A percentile compares a stretch with the other conserved stretches of the same genome.
Evolutionary conservation across 768 basidiomycete species (phyloP).

Genomic region (Wakefieldia striispora): DNA sequence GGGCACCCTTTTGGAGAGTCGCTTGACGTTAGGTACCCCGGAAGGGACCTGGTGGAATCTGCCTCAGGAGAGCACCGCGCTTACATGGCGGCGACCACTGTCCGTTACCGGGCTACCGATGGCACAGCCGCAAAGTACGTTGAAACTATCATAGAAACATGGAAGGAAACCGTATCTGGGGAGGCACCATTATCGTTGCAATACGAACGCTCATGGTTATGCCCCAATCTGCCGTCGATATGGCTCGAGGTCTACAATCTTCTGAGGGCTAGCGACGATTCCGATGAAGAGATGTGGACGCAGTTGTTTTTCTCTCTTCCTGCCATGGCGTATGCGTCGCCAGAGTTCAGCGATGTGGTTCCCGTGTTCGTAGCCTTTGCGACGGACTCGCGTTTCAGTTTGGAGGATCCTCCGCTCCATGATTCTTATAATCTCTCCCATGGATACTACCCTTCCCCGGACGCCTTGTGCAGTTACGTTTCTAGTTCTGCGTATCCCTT

Average conservation of each 20-base stretch:
- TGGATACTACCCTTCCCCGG: conserved; percentile 1
- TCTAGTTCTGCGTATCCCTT: neutral
- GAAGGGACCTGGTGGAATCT: conserved; percentile 6
- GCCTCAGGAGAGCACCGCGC: conserved; percentile 6
- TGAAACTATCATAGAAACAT: neutral
- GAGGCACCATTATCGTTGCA: neutral
- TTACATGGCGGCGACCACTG: conserved; percentile 3
- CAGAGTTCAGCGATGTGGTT: conserved; percentile 13
- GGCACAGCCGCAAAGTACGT: neutral
- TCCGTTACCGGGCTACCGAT: neutral
- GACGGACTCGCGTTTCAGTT: conserved; percentile 6
- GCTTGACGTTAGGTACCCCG: conserved; percentile 3
- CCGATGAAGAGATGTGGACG: neutral
- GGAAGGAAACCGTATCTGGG: neutral
- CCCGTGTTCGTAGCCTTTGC: conserved; percentile 32
- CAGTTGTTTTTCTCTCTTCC: conserved; percentile 29
- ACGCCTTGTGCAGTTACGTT: neutral
- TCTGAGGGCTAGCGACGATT: conserved; percentile 9
- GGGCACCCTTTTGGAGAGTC: neutral
- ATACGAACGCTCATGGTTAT: conserved; percentile 24
- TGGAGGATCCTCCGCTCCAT: conserved; percentile 1
- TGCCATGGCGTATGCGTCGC: conserved; percentile 28
- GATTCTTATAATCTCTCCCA: conserved; percentile 5
- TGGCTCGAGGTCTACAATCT: conserved; percentile 28
- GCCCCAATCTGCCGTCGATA: conserved; percentile 12